These are phyloP conservation scores for Dactylellina drechsleri DNA, from an alignment of 2,329 filamentous ascomycete species.

Conservation along the genomic window DNA sequence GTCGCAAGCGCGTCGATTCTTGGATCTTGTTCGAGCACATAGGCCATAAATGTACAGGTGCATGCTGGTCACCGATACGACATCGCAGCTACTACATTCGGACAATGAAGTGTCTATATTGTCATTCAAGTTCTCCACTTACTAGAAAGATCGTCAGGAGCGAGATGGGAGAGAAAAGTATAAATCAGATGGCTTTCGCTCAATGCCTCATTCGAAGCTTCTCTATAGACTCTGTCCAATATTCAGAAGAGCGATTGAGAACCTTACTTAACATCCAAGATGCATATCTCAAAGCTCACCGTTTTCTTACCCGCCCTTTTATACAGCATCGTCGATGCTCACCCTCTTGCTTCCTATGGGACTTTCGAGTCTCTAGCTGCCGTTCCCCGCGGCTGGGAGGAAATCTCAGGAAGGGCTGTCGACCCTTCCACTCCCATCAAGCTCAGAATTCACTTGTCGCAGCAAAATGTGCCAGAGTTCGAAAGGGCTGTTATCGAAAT, in stretches of 20 bases:
- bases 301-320: conserved; percentile 27
- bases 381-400: conserved; percentile 32
- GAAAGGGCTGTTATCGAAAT: conserved; percentile 60
- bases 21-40: background rate
- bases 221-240: background rate
- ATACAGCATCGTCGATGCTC: conserved; percentile 23
- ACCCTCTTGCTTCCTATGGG: conserved; percentile 31
- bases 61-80: background rate
- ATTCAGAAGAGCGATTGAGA: conserved; percentile 4
- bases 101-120: background rate
- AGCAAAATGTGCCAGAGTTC: conserved; percentile 59
- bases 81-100: conserved; percentile 23
- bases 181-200: conserved; percentile 27
- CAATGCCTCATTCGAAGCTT: background rate
- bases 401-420: conserved; percentile 56
- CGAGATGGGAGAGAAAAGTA: conserved; percentile 3
- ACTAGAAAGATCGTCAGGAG: background rate
- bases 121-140: background rate
- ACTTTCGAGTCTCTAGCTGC: conserved; percentile 34
- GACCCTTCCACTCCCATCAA: conserved; percentile 63
- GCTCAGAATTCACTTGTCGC: conserved; percentile 59
- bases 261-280: conserved; percentile 13
- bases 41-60: background rate
- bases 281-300: conserved; percentile 40
- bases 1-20: background rate